Evolutionary conservation across 169 alveolate species (phyloP), one percentile per base, ranked within the genome.

Genomic region (Theileria parva): DNA sequence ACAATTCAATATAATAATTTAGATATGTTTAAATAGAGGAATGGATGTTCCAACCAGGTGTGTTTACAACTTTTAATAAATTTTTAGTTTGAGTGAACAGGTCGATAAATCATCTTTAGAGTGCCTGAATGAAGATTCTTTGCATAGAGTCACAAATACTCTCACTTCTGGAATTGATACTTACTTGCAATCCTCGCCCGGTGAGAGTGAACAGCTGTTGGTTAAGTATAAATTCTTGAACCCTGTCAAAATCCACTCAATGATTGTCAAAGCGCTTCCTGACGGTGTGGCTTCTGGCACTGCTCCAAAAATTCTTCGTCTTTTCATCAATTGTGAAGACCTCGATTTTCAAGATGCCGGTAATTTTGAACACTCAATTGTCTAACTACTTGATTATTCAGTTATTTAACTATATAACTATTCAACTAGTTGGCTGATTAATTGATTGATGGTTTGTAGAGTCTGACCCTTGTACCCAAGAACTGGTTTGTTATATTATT

Each of bases 341-440:
- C 27, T 72, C 11, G 79, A 72, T 76, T 72, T 72, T 72, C 77
- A 72, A 12, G 79, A 72, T 25, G 79, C 79, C 1, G 79, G 79
- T 70, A 50, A 5, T 25, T 27, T 57, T 57, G 17, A 5, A 6
- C n/a, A n/a, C n/a, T n/a, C n/a, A n/a, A n/a, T n/a, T n/a, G n/a
- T n/a, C n/a, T n/a, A n/a, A n/a, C n/a, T n/a, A n/a, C n/a, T n/a
- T n/a, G n/a, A n/a, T n/a, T n/a, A n/a, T n/a, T n/a, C n/a, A n/a
- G n/a, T n/a, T n/a, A n/a, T n/a, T n/a, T n/a, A n/a, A n/a, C n/a
- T n/a, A n/a, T n/a, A n/a, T n/a, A n/a, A n/a, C n/a, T n/a, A n/a
- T n/a, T n/a, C n/a, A n/a, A n/a, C n/a, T n/a, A n/a, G n/a, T n/a
- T n/a, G n/a, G n/a, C n/a, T n/a, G n/a, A n/a, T n/a, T n/a, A n/a